Evolutionary conservation across 352 stramenopile genomes (phyloP).

Genomic region (Phytopythium oedochilum): DNA sequence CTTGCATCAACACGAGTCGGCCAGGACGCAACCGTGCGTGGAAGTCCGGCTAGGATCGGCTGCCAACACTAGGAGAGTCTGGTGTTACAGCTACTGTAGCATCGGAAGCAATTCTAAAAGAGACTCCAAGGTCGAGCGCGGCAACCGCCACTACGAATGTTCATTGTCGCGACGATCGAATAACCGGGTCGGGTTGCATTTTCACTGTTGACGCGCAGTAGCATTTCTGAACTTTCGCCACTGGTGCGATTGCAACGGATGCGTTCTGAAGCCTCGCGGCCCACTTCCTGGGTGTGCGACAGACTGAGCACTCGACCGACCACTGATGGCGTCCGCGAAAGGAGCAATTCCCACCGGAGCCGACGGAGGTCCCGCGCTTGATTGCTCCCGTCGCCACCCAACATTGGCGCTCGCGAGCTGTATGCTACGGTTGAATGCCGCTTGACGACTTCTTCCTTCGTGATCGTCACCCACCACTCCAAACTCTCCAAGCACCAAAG

Average conservation of each 20-base stretch:
- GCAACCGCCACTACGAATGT: too few species aligned
- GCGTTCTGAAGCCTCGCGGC: too few species aligned
- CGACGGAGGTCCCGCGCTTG: not conserved
- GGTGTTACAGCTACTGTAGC: too few species aligned
- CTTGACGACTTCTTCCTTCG: not conserved
- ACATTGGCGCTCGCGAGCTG: not conserved
- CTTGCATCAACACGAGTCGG: too few species aligned
- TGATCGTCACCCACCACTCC: not conserved
- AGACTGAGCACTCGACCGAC: not conserved
- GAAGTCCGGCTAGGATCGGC: too few species aligned
- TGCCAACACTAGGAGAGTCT: too few species aligned
- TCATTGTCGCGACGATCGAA: too few species aligned
- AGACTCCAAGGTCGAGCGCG: too few species aligned
- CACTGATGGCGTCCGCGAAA: not conserved
- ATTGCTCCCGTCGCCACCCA: slow-evolving; percentile 1
- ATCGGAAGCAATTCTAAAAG: too few species aligned
- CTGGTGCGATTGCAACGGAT: too few species aligned
- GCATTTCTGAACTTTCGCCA: slow-evolving; percentile 1
- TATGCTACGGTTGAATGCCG: not conserved
- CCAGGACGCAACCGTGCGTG: too few species aligned
- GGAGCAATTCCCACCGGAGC: not conserved
- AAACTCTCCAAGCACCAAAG: slow-evolving; percentile 7
- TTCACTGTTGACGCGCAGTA: slow-evolving; percentile 2
- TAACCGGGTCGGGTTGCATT: too few species aligned
- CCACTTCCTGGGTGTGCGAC: not conserved